Conservation (phyloP, 495 filamentous ascomycete genomes). For the Neurospora tetraspora region DNA sequence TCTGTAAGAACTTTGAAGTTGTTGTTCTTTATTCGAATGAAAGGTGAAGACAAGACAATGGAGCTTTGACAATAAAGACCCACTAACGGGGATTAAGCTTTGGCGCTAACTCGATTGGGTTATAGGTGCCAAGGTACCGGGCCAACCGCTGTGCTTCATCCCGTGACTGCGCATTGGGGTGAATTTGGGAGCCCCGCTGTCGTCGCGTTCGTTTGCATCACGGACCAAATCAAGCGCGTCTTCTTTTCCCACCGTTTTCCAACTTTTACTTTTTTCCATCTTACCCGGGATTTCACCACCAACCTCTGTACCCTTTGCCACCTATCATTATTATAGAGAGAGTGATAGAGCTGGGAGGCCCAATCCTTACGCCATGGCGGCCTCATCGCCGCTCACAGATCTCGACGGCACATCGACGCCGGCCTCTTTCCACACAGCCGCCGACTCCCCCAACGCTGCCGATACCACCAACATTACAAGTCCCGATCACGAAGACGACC, state of each 20-base stretch:
- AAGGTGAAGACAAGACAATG: background rate
- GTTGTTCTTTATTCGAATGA: background rate
- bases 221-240: background rate
- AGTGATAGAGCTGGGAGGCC: background rate
- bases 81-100: background rate
- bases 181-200: background rate
- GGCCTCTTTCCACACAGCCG: constrained; percentile 13
- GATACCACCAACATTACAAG: constrained; percentile 13
- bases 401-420: constrained; percentile 12
- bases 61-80: background rate
- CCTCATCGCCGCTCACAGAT: constrained; percentile 12
- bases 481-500: constrained; percentile 11
- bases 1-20: background rate
- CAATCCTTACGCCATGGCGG: background rate
- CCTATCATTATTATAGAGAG: background rate
- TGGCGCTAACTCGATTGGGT: background rate
- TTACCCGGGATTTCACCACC: background rate
- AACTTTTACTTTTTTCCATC: background rate
- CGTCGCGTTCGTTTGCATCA: background rate
- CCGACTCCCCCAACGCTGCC: constrained; percentile 5
- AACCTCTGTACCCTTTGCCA: background rate
- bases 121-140: background rate
- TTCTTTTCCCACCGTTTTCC: background rate
- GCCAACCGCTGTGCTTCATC: background rate
- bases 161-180: background rate